These are phyloP conservation scores for Bimuria novae-zelandiae DNA, from an alignment of 2,329 filamentous ascomycete genomes.

Conservation along the genomic window DNA sequence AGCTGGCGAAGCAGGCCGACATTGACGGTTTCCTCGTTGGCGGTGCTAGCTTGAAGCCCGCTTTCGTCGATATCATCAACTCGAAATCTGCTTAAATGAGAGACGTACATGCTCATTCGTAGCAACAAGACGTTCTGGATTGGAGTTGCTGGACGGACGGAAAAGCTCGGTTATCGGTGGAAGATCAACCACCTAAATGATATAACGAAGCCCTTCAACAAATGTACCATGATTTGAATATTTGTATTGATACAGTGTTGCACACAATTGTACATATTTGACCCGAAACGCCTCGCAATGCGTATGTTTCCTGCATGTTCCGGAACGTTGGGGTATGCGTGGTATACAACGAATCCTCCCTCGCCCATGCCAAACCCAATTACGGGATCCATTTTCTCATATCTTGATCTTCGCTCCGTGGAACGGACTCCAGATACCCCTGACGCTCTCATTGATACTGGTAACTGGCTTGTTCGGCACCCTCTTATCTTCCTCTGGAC, in stretches of 20 bases:
- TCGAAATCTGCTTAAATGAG: slow-evolving; percentile 51
- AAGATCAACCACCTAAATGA: neutral
- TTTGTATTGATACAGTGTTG: slow-evolving; percentile 21
- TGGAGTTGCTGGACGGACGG: neutral
- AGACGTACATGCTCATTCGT: slow-evolving; percentile 45
- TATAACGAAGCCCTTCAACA: neutral
- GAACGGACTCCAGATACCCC: slow-evolving; percentile 68
- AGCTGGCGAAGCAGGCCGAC: slow-evolving; percentile 88
- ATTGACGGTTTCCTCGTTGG: slow-evolving; percentile 98
- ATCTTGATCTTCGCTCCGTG: slow-evolving; percentile 56
- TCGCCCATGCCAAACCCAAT: neutral
- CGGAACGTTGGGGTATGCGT: neutral
- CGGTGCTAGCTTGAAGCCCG: slow-evolving; percentile 95
- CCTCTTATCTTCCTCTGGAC: slow-evolving; percentile 71
- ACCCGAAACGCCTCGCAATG: slow-evolving; percentile 24
- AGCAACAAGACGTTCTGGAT: slow-evolving; percentile 16
- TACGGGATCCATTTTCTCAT: slow-evolving; percentile 11
- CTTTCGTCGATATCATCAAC: slow-evolving; percentile 77
- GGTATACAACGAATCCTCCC: neutral
- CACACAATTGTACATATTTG: slow-evolving; percentile 29
- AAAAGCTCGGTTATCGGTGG: neutral
- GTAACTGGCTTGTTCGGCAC: slow-evolving; percentile 61
- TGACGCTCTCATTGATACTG: slow-evolving; percentile 66
- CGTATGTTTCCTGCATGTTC: slow-evolving; percentile 1
- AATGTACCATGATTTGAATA: neutral